A percentile compares a stretch with the other conserved stretches of the same genome.
phyloP scores from a whole-genome alignment of 169 alveolate species.

The Toxoplasma gondii region DNA sequence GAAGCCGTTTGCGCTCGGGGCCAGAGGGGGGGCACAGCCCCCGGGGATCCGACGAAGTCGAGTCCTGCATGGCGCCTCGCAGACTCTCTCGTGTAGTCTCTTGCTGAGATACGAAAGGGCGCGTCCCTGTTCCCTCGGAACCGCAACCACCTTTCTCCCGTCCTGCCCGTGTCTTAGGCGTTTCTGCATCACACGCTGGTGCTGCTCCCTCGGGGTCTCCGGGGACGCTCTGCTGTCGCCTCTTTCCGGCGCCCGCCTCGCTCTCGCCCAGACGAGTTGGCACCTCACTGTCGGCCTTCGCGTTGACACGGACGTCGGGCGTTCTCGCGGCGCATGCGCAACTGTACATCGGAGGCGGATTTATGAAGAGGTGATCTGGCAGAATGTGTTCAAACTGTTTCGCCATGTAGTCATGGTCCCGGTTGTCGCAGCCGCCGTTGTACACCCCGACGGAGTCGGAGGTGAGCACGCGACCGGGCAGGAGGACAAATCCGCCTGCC shows the following conservation, averaged over 20 bases:
- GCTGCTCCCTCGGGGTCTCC: neutral
- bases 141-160: neutral
- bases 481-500: neutral
- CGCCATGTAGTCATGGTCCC: constrained; percentile 36
- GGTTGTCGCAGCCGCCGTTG: constrained; percentile 32
- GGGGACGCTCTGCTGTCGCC: too few relatives aligned
- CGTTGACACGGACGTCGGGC: neutral
- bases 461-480: neutral
- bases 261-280: neutral
- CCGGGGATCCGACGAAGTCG: neutral
- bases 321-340: neutral
- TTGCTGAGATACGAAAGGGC: too few relatives aligned
- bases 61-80: too few relatives aligned
- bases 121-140: too few relatives aligned
- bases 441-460: neutral
- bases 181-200: neutral
- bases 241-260: neutral
- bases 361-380: constrained; percentile 26
- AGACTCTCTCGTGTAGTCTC: too few relatives aligned
- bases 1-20: neutral
- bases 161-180: neutral
- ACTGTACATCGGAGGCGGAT: neutral
- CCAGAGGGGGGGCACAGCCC: neutral
- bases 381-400: neutral
- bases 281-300: neutral